These are phyloP conservation scores for Calonectria pauciramosa DNA, from an alignment of 2,329 filamentous ascomycete genomes.

Conservation along the genomic window DNA sequence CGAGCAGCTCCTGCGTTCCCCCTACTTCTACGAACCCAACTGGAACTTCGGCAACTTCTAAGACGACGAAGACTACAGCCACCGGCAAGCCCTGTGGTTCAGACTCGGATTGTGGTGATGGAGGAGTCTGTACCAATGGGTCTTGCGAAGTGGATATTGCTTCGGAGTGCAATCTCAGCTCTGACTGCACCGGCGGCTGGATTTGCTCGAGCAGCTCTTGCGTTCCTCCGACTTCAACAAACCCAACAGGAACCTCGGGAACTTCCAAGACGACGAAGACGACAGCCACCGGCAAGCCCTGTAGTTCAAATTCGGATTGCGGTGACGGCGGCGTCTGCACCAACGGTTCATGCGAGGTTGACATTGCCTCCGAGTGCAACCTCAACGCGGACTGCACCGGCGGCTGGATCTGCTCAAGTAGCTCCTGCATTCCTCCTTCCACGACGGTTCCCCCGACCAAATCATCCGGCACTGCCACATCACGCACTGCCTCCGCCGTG, in stretches of 20 bases:
- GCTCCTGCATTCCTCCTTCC: neutral
- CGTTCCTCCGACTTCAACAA: neutral
- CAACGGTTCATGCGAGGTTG: neutral
- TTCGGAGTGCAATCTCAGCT: neutral
- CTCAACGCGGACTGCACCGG: neutral
- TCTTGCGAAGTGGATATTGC: neutral
- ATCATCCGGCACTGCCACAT: neutral
- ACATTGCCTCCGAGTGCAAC: neutral
- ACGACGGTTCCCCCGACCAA: neutral
- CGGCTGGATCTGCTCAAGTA: neutral
- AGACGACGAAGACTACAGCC: too few species aligned
- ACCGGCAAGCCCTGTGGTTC: neutral
- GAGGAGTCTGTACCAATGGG: neutral
- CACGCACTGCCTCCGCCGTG: neutral
- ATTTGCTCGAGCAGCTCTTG: neutral
- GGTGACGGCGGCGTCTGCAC: neutral
- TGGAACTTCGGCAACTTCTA: neutral
- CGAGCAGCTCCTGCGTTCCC: neutral
- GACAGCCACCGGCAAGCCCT: too few species aligned
- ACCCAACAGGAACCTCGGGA: neutral
- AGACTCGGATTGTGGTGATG: neutral
- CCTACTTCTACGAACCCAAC: neutral
- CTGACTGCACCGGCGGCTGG: neutral
- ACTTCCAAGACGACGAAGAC: too few species aligned
- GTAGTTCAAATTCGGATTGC: too few species aligned